Base-by-base conservation (phyloP, 495 filamentous ascomycete species). In the Penicillium argentinense region DNA sequence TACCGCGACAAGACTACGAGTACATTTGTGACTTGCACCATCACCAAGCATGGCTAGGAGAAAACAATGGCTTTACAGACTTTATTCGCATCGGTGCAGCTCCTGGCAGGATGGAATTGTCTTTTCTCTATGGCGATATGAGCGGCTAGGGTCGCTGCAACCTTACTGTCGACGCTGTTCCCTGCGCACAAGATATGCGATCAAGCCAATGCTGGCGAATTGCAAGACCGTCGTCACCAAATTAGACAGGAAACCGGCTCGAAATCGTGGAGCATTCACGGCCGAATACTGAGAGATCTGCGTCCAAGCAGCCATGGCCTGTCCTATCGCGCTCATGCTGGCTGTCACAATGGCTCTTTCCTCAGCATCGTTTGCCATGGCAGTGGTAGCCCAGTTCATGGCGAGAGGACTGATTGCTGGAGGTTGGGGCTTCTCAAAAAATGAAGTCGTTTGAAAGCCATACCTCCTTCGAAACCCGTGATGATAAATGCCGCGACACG, bases 301-400 rank as follows among this genome's bases (percentile, higher is more conserved):
- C 14, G 64, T 66, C 29, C 59, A 59, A 0, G 57, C 63, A 7
- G 48, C 54, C 30, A 67, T 65, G 7, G 63, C 66, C 50, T 67
- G 63, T 4, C 65, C 67, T n/a, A 68, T 63, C 5, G 66, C 56
- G 37, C 66, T 70, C 60, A 68, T 68, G 16, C 60, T 66, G 0
- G 64, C 66, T 6, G 58, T 67, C 3, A 68, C 62, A 9, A 68
- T 55, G 9, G 64, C 64, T 12, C 64, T 51, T 30, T 66, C 64
- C 36, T 68, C 66, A 14, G 66, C 63, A 26, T 69, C 66, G 7
- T 61, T 54, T 4, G 62, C 50, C 59, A 65, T 65, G 9, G 57
- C 50, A 12, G 61, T 48, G 4, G 61, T 65, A 16, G 64, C 64
- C 64, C 63, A 69, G 32, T 58, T 57, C 63, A 64, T 64, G 3